Evolutionary conservation across 129 eudicot species (phyloP), one percentile per base, ranked within the genome.

Genomic region (Glebionis coronaria): DNA sequence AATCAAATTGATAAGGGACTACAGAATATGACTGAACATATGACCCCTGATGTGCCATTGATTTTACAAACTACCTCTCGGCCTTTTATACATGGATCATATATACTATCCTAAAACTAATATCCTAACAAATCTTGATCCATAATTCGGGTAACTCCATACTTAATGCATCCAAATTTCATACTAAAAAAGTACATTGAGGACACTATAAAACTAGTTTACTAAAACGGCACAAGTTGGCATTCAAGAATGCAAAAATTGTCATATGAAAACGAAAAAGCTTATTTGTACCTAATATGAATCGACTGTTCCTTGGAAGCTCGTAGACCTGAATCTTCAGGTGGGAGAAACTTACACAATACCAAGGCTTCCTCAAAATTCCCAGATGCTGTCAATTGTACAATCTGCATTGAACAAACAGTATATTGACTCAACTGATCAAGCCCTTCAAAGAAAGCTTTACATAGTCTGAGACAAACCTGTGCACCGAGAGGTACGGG

Each of bases 401-500:
- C 95, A 66, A 94, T 94, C 99, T 94, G 95, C 83, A 71, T 45
- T 31, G 21, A 53, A 77, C 59, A 77, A 60, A 46, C 35, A 76
- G 18, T 25, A 44, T n/a, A 45, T 65, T 50, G 71, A 61, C 51
- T 74, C 60, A 7, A 31, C 1, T 9, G 42, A 35, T 35, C 9
- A 35, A 35, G 10, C 42, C 42, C 42, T 1, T 5, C 8, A 9
- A 35, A 35, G 42, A 35, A 35, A 35, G 10, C 9, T 35, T 42
- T 56, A 44, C 46, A n/a, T 25, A 65, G 50, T 50, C 27, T 14
- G 19, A 50, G 51, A 75, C 64, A 53, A 81, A 94, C 97, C 97
- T 94, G 99, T 64, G 95, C 99, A 67, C 99, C 99, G 72, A 89
- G 87, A 75, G 99, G 95, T 66, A 94, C 93, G 8, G 99, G 85